Conservation (phyloP, 257 asterid species). For the Petunia axillaris region DNA sequence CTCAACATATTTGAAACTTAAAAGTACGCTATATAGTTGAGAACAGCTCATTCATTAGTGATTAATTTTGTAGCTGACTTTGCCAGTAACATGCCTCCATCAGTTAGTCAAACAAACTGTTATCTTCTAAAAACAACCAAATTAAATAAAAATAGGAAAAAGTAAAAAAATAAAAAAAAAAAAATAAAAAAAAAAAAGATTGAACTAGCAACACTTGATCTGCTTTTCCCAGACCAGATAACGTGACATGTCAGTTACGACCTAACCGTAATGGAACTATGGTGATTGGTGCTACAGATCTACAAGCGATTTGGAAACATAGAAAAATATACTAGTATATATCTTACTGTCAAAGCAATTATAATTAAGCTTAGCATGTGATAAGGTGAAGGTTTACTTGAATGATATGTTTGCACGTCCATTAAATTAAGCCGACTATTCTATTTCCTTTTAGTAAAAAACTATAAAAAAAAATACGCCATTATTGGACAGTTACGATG, state of each 20-base stretch:
- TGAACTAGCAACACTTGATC: not conserved
- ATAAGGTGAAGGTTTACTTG: not conserved
- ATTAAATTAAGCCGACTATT: too few species aligned
- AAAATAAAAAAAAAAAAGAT: not conserved
- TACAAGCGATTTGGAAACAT: not conserved
- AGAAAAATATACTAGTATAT: too few species aligned
- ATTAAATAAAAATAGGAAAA: too few species aligned
- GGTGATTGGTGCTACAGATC: not conserved
- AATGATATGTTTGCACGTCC: not conserved
- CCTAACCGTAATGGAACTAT: not conserved
- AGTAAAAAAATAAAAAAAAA: too few species aligned
- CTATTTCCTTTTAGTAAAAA: too few species aligned
- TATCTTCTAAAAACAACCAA: not conserved
- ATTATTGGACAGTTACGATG: too few species aligned
- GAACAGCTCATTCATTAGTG: too few species aligned
- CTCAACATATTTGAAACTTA: too few species aligned
- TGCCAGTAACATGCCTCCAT: not conserved
- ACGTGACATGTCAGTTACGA: not conserved
- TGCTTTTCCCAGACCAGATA: not conserved
- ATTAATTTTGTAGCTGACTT: constrained; percentile 9
- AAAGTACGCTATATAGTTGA: too few species aligned
- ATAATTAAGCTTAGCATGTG: not conserved
- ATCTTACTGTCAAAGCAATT: too few species aligned
- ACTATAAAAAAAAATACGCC: too few species aligned
- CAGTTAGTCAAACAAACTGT: not conserved